Conservation (phyloP, 1,139 yeast genomes). For the Yamadazyma blattariae region DNA sequence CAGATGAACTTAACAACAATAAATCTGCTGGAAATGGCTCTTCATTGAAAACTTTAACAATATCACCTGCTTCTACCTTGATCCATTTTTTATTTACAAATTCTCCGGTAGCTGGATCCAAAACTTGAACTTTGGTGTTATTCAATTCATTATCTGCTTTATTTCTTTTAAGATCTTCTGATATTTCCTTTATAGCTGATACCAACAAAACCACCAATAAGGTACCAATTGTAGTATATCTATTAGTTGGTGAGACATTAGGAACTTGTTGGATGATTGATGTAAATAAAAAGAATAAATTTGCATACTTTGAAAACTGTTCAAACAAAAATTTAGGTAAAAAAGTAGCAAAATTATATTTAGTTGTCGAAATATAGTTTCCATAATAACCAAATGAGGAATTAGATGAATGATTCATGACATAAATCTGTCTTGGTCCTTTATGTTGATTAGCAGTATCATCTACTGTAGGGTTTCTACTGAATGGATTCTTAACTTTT, state of each 20-base stretch:
- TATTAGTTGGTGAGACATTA: slow-evolving; percentile 90
- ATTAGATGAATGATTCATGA: slow-evolving; percentile 63
- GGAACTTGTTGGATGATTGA: slow-evolving; percentile 97
- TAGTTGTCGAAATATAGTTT: slow-evolving; percentile 94
- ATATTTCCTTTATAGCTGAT: slow-evolving; percentile 86
- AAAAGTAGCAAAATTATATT: slow-evolving; percentile 90
- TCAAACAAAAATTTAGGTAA: slow-evolving; percentile 92
- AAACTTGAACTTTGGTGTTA: slow-evolving; percentile 69
- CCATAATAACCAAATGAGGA: slow-evolving; percentile 59
- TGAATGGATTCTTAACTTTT: slow-evolving; percentile 9
- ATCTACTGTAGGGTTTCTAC: slow-evolving; percentile 9
- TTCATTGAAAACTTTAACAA: slow-evolving; percentile 79
- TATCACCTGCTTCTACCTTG: slow-evolving; percentile 86
- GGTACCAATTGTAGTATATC: slow-evolving; percentile 94
- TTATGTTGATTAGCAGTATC: slow-evolving; percentile 7
- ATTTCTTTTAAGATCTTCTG: slow-evolving; percentile 89
- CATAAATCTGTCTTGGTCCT: slow-evolving; percentile 64
- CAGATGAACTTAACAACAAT: slow-evolving; percentile 81
- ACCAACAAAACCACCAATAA: slow-evolving; percentile 78
- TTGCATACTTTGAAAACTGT: slow-evolving; percentile 96
- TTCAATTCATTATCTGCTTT: slow-evolving; percentile 88
- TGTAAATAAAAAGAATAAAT: slow-evolving; percentile 88
- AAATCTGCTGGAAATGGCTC: slow-evolving; percentile 96
- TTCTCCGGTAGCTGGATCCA: slow-evolving; percentile 57
- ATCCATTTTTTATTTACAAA: slow-evolving; percentile 79